Base-by-base conservation (phyloP, 2,329 filamentous ascomycete genomes). In the Talaromyces sp. region DNA sequence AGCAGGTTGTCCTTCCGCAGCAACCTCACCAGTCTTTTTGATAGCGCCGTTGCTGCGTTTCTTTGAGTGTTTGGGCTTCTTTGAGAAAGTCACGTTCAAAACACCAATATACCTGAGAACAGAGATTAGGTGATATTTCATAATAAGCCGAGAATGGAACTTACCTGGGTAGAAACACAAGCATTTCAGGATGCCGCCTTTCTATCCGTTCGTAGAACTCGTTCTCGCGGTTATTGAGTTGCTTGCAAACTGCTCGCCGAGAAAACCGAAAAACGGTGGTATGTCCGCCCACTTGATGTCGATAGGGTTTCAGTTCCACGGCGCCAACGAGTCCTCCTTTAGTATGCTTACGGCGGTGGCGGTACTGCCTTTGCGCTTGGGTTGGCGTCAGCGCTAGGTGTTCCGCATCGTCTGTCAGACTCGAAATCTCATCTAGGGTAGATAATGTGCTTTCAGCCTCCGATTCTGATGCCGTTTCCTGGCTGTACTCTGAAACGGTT, bases 161-260 rank as follows among this genome's bases (percentile, higher is more conserved):
- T 68, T 74, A 82, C 78, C 93, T 92, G 69, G 95, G 95, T 69
- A 99, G 84, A 75, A 98, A 99, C 49, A 90, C 88, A 66, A 99
- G 82, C 72, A 99, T 84, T 74, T 97, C 90, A 69, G 93, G 91
- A 78, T 99, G 94, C 70, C 92, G 88, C 73, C 87, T 88, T 81
- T 99, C 95, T 72, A 98, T 92, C 63, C 90, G 95, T 79, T 99
- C 95, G 78, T 99, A 99, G 75, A 99, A 99, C 79, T 97, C 92
- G 78, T 99, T 99, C 76, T 99, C 95, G 73, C 94, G 87, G 76
- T 97, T 99, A 78, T 97, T 99, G 73, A 99, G 86, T 79, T 97
- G 93, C 79, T 99, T 99, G 84, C 95, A 99, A 11, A 99, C 93
- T 64, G 95, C 95, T 72, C 93, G 87, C 70, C 92, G 89, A 19